Percentiles rank a stretch among this genome's conserved stretches.
phyloP scores from a whole-genome alignment of 176 grass and related monocot genomes.

The Tuctoria greenei region DNA sequence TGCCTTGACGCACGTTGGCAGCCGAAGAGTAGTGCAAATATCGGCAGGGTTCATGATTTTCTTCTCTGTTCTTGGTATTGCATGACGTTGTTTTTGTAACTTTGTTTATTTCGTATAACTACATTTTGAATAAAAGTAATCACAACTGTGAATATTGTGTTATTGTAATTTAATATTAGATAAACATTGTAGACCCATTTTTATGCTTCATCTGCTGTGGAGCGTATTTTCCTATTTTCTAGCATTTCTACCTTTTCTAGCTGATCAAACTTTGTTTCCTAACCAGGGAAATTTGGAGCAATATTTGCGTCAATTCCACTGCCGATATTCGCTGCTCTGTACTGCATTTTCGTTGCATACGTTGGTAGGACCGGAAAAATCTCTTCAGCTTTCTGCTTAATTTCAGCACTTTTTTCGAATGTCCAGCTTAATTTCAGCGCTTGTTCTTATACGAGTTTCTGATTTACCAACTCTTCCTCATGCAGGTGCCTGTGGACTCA shows the following conservation, averaged over 20 bases:
- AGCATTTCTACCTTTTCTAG: neutral
- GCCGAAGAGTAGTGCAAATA: slow-evolving; percentile 63
- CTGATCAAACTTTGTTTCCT: neutral
- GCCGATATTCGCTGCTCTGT: no score
- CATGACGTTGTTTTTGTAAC: neutral
- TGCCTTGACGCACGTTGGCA: slow-evolving; percentile 61
- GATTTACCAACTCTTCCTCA: no score
- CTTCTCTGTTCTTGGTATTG: slow-evolving; percentile 60
- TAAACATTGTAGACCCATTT: neutral
- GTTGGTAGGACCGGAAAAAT: no score
- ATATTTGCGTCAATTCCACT: slow-evolving; percentile 50
- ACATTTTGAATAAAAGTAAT: no score
- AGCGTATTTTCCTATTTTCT: neutral
- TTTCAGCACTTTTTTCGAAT: no score
- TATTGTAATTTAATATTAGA: neutral
- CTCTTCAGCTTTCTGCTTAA: no score
- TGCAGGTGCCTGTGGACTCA: no score
- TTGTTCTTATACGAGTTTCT: no score
- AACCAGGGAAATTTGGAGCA: slow-evolving; percentile 64
- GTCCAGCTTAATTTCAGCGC: no score
- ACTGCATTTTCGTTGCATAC: no score
- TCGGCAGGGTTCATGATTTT: slow-evolving; percentile 67
- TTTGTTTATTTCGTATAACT: neutral
- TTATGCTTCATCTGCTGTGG: neutral
- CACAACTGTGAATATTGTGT: neutral